Evolutionary conservation across 202 grass and related monocot species (phyloP).

Genomic region (Setaria viridis): DNA sequence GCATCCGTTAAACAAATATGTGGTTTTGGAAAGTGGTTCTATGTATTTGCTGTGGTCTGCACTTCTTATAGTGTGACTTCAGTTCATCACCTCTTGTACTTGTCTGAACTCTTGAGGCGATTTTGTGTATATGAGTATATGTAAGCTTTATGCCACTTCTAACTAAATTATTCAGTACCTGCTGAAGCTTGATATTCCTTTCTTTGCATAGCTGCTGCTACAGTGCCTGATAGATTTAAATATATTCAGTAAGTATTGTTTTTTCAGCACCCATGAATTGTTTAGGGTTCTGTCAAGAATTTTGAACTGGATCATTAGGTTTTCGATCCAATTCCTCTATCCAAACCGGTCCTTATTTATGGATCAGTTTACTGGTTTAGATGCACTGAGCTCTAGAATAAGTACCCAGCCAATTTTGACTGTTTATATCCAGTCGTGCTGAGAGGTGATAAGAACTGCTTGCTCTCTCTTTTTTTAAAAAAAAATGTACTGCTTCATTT

Average conservation of each 20-base stretch:
- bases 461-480: too few species aligned
- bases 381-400: neutral
- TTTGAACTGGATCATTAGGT: too few species aligned
- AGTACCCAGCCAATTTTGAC: neutral
- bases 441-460: too few species aligned
- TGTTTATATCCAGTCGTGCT: too few species aligned
- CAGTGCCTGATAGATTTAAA: neutral
- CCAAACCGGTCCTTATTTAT: neutral
- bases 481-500: neutral
- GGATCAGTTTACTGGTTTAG: neutral
- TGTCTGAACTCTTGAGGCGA: conserved; percentile 16
- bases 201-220: conserved; percentile 4
- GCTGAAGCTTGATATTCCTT: conserved; percentile 3
- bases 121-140: conserved; percentile 18
- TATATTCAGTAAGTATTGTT: neutral
- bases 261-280: neutral
- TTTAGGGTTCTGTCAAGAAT: neutral
- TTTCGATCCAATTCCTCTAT: neutral
- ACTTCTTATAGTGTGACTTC: neutral
- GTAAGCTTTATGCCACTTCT: neutral
- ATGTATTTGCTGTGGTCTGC: neutral
- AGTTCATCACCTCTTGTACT: conserved; percentile 5
- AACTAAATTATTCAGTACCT: neutral
- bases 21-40: neutral
- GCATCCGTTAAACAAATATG: neutral